Conservation (phyloP, 2,329 filamentous ascomycete genomes). For the Colletotrichum truncatum region DNA sequence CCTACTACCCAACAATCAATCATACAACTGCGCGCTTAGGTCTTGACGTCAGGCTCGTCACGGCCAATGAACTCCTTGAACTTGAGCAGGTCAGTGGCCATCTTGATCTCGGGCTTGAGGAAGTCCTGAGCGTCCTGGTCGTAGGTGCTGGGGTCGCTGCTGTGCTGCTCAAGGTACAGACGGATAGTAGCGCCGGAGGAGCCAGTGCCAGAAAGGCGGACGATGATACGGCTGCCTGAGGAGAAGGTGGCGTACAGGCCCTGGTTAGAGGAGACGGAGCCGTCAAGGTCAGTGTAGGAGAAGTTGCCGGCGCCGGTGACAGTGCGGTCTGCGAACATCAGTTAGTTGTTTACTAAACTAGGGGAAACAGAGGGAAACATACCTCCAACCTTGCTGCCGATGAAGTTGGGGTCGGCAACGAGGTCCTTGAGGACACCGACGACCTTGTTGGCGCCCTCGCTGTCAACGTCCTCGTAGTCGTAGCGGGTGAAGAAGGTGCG, state of each 20-base stretch:
- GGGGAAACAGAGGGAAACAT: conserved; percentile 35
- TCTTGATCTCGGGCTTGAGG: conserved; percentile 86
- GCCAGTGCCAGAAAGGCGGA: conserved; percentile 93
- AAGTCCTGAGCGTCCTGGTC: conserved; percentile 90
- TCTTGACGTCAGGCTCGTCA: conserved; percentile 96
- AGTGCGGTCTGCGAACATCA: conserved; percentile 69
- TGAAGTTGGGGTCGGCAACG: conserved; percentile 77
- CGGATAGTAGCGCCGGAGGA: conserved; percentile 96
- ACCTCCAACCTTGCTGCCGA: conserved; percentile 84
- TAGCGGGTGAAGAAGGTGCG: conserved; percentile 99
- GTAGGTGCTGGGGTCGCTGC: conserved; percentile 81
- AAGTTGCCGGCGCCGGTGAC: conserved; percentile 94
- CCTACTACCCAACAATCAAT: background rate
- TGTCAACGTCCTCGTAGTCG: conserved; percentile 96
- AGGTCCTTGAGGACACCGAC: conserved; percentile 82
- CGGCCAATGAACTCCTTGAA: conserved; percentile 94
- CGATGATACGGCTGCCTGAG: conserved; percentile 93
- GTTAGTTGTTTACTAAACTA: conserved; percentile 5
- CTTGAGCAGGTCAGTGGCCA: conserved; percentile 86
- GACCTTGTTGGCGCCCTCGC: conserved; percentile 89
- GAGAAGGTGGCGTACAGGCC: conserved; percentile 95
- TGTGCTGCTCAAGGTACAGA: conserved; percentile 97
- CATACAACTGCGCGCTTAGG: conserved; percentile 57
- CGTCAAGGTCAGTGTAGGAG: conserved; percentile 98
- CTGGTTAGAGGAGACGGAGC: conserved; percentile 94